Conservation (phyloP, 2,329 filamentous ascomycete genomes). For the Sarocladium kiliense region DNA sequence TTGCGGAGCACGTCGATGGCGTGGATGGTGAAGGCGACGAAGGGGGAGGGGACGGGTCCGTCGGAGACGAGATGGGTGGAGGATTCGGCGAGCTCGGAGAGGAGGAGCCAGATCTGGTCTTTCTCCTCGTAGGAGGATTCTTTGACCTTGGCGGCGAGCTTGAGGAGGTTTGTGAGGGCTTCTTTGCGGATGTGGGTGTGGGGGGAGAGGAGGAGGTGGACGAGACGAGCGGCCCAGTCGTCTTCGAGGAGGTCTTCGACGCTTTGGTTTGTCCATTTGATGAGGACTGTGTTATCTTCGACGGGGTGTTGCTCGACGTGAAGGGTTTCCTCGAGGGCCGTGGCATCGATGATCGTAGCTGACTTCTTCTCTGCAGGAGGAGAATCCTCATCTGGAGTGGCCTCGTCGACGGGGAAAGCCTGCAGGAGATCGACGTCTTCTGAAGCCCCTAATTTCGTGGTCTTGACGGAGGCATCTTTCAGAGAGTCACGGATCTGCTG, state of each 20-base stretch:
- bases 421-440: constrained; percentile 15
- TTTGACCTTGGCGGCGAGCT: constrained; percentile 57
- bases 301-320: constrained; percentile 36
- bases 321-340: constrained; percentile 49
- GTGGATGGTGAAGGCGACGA: constrained; percentile 69
- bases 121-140: constrained; percentile 70
- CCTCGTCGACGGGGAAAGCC: constrained; percentile 10
- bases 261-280: constrained; percentile 70
- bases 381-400: background rate
- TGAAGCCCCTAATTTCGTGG: constrained; percentile 15
- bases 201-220: constrained; percentile 70
- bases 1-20: constrained; percentile 66
- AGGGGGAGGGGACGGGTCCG: constrained; percentile 63
- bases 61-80: constrained; percentile 44
- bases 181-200: constrained; percentile 75
- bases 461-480: constrained; percentile 18
- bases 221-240: constrained; percentile 62
- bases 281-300: constrained; percentile 47
- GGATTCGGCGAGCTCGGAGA: constrained; percentile 77
- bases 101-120: constrained; percentile 71
- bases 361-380: constrained; percentile 5
- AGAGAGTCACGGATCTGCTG: constrained; percentile 26
- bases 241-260: constrained; percentile 76
- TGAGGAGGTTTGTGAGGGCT: constrained; percentile 63
- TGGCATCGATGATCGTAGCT: constrained; percentile 22